phyloP scores from a whole-genome alignment of 176 grass and related monocot species.

The Raddia distichophylla region DNA sequence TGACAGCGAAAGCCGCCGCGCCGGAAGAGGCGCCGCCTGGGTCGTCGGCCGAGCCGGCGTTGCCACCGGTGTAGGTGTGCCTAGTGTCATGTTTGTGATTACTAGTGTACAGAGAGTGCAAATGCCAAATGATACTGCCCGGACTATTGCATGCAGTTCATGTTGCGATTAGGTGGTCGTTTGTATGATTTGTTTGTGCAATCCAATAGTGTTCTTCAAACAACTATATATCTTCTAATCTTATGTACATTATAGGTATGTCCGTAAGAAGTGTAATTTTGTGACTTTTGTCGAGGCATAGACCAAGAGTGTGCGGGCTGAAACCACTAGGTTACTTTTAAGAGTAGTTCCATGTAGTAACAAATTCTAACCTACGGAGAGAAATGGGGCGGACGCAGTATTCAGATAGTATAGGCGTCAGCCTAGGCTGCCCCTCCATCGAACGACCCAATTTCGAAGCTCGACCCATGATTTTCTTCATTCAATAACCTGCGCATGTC shows the following conservation, averaged over 20 bases:
- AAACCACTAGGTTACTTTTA: neutral
- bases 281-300: neutral
- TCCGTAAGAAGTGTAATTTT: neutral
- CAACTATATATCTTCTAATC: neutral
- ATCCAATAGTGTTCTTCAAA: neutral
- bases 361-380: no score
- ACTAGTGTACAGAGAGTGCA: neutral
- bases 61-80: slow-evolving; percentile 27
- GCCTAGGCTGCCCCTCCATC: no score
- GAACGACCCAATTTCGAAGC: no score
- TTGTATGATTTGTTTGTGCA: neutral
- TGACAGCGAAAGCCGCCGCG: neutral
- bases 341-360: no score
- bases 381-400: no score
- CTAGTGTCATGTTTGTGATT: neutral
- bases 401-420: no score
- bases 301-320: neutral
- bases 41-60: neutral
- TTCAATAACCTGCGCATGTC: no score
- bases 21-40: neutral
- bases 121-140: neutral
- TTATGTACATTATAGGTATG: neutral
- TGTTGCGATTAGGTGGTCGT: neutral
- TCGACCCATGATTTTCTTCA: no score
- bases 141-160: neutral